phyloP scores from a whole-genome alignment of 345 rosid genomes.

The Salix dunnii region DNA sequence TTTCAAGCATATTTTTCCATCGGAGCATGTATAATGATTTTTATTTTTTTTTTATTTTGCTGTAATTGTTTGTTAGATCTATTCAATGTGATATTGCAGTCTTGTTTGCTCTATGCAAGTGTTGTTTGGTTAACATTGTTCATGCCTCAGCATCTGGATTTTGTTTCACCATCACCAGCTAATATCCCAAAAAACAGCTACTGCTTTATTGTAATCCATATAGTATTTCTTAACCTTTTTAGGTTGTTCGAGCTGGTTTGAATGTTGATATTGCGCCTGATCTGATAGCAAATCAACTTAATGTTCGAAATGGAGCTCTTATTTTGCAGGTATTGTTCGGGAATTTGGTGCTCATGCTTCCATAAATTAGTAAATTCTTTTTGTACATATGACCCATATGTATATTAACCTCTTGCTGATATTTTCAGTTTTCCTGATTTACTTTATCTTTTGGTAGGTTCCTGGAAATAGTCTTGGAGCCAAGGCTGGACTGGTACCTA shows the following conservation, averaged over 20 bases:
- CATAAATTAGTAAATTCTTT: neutral
- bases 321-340: conserved; percentile 55
- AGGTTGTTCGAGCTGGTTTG: conserved; percentile 86
- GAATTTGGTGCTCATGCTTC: neutral
- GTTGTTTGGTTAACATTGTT: neutral
- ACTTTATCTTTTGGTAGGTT: conserved; percentile 41
- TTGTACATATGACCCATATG: neutral
- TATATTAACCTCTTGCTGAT: no score
- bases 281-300: conserved; percentile 78
- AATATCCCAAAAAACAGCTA: neutral
- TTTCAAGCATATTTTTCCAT: no score
- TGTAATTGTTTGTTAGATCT: no score
- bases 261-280: conserved; percentile 86
- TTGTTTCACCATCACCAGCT: neutral
- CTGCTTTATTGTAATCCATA: neutral
- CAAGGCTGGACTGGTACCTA: conserved; percentile 70
- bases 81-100: neutral
- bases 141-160: neutral
- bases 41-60: no score
- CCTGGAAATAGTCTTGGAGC: conserved; percentile 67
- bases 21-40: no score
- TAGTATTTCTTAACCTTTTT: conserved; percentile 11
- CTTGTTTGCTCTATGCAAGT: neutral
- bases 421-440: neutral
- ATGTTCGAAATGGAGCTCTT: conserved; percentile 88